Evolutionary conservation across 73 alveolate genomes (phyloP).

Genomic region (Paramecium tetraurelia): DNA sequence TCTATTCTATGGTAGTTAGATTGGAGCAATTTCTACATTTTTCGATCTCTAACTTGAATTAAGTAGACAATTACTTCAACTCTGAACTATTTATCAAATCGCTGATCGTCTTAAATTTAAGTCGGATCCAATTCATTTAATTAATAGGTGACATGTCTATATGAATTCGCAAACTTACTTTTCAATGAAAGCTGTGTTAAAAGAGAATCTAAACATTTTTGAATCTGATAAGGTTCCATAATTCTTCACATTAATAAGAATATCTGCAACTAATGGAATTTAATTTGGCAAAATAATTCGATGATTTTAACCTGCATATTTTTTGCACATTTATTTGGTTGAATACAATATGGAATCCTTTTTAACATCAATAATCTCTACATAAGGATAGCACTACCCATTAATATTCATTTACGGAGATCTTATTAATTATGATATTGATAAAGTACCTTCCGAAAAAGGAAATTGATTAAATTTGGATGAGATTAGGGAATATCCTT

Average conservation of each 20-base stretch:
- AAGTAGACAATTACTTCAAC: conserved; percentile 25
- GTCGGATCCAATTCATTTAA: conserved; percentile 67
- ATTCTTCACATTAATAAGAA: conserved; percentile 16
- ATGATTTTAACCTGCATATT: not conserved
- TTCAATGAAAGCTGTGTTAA: conserved; percentile 70
- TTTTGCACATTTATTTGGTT: conserved; percentile 44
- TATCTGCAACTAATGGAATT: conserved; percentile 38
- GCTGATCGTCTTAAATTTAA: conserved; percentile 48
- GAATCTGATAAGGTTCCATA: conserved; percentile 16
- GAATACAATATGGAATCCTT: conserved; percentile 54
- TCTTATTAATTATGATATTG: not conserved
- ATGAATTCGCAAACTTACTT: not conserved
- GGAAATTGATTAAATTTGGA: conserved; percentile 22
- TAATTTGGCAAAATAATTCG: not conserved
- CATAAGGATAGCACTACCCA: conserved; percentile 67
- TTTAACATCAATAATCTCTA: conserved; percentile 67
- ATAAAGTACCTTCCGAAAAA: conserved; percentile 50
- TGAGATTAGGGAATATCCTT: conserved; percentile 1
- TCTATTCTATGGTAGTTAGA: not conserved
- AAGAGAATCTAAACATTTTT: conserved; percentile 69
- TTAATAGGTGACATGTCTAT: not conserved
- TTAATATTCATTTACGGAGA: conserved; percentile 60
- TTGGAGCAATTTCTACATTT: not conserved
- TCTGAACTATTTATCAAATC: conserved; percentile 49
- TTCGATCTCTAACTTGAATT: not conserved